Percentiles rank a stretch among this genome's conserved stretches.
Conservation (phyloP, 352 stramenopile species). For the Phytophthora meadii region DNA sequence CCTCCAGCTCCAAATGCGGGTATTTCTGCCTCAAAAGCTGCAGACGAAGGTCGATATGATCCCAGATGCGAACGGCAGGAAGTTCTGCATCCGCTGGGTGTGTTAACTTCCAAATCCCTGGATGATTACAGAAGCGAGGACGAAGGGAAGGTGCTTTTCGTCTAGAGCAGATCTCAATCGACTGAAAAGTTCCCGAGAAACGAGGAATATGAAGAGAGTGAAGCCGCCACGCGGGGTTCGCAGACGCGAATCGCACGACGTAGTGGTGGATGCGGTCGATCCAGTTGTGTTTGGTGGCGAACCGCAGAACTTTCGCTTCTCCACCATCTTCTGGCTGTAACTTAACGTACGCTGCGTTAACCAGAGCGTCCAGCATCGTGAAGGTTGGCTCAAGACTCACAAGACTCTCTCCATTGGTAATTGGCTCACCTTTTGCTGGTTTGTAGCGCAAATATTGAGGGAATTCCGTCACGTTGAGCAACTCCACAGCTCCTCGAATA, state of each 20-base stretch:
- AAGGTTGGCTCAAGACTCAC: conserved; percentile 40
- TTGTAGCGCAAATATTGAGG: conserved; percentile 41
- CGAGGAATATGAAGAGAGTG: conserved; percentile 3
- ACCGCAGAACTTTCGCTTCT: conserved; percentile 8
- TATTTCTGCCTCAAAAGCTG: conserved; percentile 30
- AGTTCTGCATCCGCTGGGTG: conserved; percentile 23
- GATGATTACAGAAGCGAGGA: conserved; percentile 37
- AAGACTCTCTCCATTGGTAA: conserved; percentile 15
- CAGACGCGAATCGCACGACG: conserved; percentile 16
- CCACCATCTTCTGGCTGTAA: neutral
- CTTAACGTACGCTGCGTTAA: conserved; percentile 4
- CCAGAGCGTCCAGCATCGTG: conserved; percentile 45
- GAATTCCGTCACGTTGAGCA: conserved; percentile 39
- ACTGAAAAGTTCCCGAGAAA: neutral
- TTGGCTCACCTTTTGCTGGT: neutral
- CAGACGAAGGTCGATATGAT: conserved; percentile 41
- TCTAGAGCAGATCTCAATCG: too few species aligned
- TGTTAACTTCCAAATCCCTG: conserved; percentile 34
- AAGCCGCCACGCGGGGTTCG: neutral
- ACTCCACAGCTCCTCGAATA: conserved; percentile 29
- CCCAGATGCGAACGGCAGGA: conserved; percentile 27
- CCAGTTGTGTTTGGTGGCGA: conserved; percentile 44
- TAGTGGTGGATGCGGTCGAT: conserved; percentile 50
- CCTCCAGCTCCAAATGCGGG: conserved; percentile 37
- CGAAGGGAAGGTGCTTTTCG: conserved; percentile 10